Base-by-base conservation (phyloP, 1,139 yeast species). In the Diutina scorzettiae region DNA sequence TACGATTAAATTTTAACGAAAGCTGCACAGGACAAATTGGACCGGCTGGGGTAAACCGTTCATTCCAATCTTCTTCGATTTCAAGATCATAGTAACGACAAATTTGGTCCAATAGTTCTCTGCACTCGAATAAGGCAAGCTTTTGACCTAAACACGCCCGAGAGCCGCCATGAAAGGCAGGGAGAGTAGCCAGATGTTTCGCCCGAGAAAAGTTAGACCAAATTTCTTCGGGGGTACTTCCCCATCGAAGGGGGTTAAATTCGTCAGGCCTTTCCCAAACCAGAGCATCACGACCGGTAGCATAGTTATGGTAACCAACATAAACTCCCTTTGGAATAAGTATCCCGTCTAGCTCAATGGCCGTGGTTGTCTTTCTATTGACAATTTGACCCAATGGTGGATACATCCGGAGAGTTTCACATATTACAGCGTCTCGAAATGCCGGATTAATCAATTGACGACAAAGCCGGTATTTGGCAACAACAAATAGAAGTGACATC, bases 101-200 rank as follows among this genome's bases (percentile, higher is more conserved):
- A 14, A 37, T 8, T 5, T 8, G 20, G n/a, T 6, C 6, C 8
- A 37, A 18, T 5, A 34, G 16, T 14, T 23, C 20, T 3, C n/a
- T n/a, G 9, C 39, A 34, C 11, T 34, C 17, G 7, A 14, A 17
- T 9, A 77, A 57, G 2, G 81, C 82, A 53, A 73, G 66, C 47
- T 71, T 71, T 49, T 77, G 82, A 4, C 83, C 83, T 28, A 77
- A 54, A 53, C 83, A 77, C 0, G 81, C 81, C 41, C 83, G 57
- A 47, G 63, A 71, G 11, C 81, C 68, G 5, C 83, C 83, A 51
- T 77, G 82, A 49, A 77, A 77, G 0, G 80, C 71, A 5, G 78
- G 70, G 32, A 77, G 53, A 8, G 59, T 60, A 9, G 72, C 65
- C 18, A 53, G 56, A 42, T 72, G 60, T 52, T 77, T 77, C 6